Conservation (phyloP, 83 land plant species). For the Picea abies region DNA sequence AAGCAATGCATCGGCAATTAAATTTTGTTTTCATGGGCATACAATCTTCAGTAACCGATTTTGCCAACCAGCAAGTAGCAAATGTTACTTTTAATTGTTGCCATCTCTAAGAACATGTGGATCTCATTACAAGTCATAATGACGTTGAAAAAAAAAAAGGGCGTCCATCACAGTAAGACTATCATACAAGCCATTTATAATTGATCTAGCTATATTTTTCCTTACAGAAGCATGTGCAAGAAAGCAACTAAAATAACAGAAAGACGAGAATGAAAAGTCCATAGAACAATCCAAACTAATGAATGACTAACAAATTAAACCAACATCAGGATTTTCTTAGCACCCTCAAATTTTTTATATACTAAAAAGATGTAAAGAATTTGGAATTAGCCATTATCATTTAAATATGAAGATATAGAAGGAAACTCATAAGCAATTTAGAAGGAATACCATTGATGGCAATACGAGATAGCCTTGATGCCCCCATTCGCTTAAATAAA, state of each 20-base stretch:
- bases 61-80: neutral
- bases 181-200: neutral
- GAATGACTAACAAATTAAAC: neutral
- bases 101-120: neutral
- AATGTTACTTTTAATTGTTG: neutral
- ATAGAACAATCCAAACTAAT: neutral
- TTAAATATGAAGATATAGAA: neutral
- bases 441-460: conserved; percentile 55
- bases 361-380: neutral
- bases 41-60: neutral
- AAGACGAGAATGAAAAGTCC: neutral
- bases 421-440: neutral
- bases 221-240: neutral
- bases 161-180: too few relatives aligned
- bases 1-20: neutral
- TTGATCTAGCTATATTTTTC: neutral
- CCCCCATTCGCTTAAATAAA: conserved; percentile 73
- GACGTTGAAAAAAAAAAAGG: too few relatives aligned
- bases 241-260: neutral
- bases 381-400: neutral
- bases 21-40: neutral
- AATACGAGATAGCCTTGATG: conserved; percentile 68
- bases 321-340: neutral
- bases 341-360: neutral
- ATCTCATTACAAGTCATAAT: too few relatives aligned